phyloP scores from a whole-genome alignment of 768 basidiomycete genomes.

The Naganishia onofrii region DNA sequence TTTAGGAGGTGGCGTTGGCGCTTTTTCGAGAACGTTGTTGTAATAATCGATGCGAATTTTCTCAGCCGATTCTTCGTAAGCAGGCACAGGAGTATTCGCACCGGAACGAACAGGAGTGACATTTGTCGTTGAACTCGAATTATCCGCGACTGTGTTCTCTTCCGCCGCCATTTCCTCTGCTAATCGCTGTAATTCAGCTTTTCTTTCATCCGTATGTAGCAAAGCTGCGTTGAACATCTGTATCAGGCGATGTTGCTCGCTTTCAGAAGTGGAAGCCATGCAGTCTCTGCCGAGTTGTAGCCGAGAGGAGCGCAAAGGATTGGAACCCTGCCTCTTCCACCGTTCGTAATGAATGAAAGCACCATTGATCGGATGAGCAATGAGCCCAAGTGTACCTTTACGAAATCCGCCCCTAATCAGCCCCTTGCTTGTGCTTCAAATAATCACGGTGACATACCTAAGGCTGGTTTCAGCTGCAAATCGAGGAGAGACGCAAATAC shows the following conservation, averaged over 20 bases:
- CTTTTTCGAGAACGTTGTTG: background rate
- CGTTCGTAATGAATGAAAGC: conserved; percentile 14
- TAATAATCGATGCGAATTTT: background rate
- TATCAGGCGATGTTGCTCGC: background rate
- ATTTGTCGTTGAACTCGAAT: background rate
- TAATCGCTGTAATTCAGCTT: background rate
- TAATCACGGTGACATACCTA: conserved; percentile 2
- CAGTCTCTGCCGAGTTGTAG: conserved; percentile 5
- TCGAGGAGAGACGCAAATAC: conserved; percentile 12
- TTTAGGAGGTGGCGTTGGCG: conserved; percentile 17
- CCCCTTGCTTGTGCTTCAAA: too few species aligned
- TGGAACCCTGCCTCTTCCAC: conserved; percentile 9
- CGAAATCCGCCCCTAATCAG: too few species aligned
- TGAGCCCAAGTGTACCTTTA: background rate
- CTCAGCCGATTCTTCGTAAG: background rate
- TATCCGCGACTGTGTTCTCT: background rate
- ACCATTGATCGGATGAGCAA: conserved; percentile 16
- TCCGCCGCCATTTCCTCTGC: background rate
- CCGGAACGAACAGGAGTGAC: background rate
- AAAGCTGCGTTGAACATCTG: background rate
- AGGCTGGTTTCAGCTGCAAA: conserved; percentile 17
- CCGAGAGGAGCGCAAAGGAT: background rate
- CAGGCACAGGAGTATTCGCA: background rate
- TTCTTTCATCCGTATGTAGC: background rate
- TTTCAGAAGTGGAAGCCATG: background rate